Evolutionary conservation across 306 rosid species (phyloP).

Genomic region (Carpinus viminea): DNA sequence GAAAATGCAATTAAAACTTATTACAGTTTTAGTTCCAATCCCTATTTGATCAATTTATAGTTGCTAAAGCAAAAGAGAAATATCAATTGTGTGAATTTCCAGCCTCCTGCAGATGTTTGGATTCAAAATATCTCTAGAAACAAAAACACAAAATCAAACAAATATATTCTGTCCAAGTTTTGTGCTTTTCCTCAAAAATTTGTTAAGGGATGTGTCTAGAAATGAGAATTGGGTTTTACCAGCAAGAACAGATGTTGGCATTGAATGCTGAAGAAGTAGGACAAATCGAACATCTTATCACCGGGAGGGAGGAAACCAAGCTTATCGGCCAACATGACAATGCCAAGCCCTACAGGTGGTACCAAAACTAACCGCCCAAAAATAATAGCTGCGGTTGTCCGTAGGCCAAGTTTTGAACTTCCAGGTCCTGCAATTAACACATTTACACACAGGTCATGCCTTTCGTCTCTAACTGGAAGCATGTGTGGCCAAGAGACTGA

Average conservation of each 20-base stretch:
- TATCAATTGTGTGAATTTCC: neutral
- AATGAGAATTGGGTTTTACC: constrained; percentile 46
- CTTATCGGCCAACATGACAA: constrained; percentile 89
- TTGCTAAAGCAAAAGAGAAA: neutral
- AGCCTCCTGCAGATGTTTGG: neutral
- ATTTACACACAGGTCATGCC: neutral
- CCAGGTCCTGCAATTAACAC: constrained; percentile 82
- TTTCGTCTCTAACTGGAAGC: neutral
- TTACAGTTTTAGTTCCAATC: neutral
- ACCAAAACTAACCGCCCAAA: constrained; percentile 76
- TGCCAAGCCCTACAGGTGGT: constrained; percentile 88
- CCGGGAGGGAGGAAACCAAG: constrained; percentile 89
- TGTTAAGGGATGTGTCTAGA: constrained; percentile 17
- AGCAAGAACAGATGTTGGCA: constrained; percentile 96
- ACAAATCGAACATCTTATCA: constrained; percentile 91
- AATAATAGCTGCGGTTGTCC: constrained; percentile 87
- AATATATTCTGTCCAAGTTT: neutral
- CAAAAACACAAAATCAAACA: neutral
- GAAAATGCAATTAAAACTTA: neutral
- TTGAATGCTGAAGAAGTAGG: constrained; percentile 90
- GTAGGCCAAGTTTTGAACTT: constrained; percentile 84
- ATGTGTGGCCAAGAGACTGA: neutral
- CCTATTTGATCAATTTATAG: neutral
- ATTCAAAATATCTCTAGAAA: neutral
- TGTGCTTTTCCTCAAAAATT: neutral